Base-by-base conservation (phyloP, 805 yeast genomes). In the Barnettozyma siamensis region DNA sequence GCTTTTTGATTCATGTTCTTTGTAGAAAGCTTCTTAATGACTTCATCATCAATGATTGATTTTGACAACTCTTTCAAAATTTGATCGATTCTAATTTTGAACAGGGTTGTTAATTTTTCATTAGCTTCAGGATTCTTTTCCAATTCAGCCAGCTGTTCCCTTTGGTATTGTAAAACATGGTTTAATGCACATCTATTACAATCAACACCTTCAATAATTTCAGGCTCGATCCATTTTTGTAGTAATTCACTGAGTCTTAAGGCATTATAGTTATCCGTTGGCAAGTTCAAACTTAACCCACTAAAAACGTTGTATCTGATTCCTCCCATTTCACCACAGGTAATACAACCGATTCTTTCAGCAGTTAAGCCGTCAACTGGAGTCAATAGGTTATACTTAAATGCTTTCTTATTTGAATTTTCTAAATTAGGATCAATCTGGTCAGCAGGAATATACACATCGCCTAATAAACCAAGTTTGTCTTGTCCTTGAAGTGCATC, bases 301-400 rank as follows among this genome's bases (percentile, higher is more conserved):
- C 86, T 78, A 16, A 80, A 72, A 0, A 87, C 85, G 1, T 93
- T 82, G 49, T 81, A 83, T 46, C 96, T 72, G 15, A 89, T 80
- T 2, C 97, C 97, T 41, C 96, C 96, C 61, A 80, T 86, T 54
- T 91, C 97, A 44, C 96, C 96, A 71, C 98, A 91, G 13, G 70
- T 70, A 38, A 86, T 70, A 59, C 98, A 91, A 1, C 96, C 96
- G 37, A 91, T 88, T 54, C 97, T 72, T 54, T 87, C 95, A 7
- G 88, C 91, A 21, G 81, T 75, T 4, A 85, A 66, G 3, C 98
- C 98, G 64, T 91, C 98, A 13, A 91, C 88, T 0, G 98, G 98
- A 0, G 96, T 88, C 1, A 88, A 59, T 42, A 85, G 62, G 41
- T 76, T 75, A 47, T 75, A 69, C 1, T 81, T 76, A 43, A 64